Conservation (phyloP, 2,329 filamentous ascomycete species). For the Arthroderma sp. region DNA sequence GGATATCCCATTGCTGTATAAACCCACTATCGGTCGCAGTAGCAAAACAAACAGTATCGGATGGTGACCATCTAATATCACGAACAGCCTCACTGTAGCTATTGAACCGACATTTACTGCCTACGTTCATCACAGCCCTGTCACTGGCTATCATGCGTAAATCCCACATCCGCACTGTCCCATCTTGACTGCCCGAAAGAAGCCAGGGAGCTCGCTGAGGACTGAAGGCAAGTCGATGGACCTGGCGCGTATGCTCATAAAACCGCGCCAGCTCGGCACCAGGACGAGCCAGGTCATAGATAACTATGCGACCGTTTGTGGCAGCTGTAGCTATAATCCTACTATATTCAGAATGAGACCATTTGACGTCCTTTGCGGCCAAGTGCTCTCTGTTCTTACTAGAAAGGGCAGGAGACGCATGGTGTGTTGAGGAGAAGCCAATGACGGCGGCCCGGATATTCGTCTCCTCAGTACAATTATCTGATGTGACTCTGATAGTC, state of each 20-base stretch:
- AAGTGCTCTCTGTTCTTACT: constrained; percentile 45
- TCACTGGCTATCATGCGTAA: constrained; percentile 40
- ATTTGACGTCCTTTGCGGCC: constrained; percentile 53
- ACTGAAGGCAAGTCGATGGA: constrained; percentile 53
- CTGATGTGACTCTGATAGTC: constrained; percentile 46
- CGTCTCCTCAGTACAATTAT: constrained; percentile 47
- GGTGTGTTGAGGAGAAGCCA: constrained; percentile 41
- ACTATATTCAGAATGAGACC: constrained; percentile 50
- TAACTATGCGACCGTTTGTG: constrained; percentile 50
- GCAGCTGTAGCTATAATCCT: constrained; percentile 51
- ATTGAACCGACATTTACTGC: constrained; percentile 42
- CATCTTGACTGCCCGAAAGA: constrained; percentile 52
- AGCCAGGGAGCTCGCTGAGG: constrained; percentile 47
- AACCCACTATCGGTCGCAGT: constrained; percentile 51
- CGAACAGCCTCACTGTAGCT: constrained; percentile 49
- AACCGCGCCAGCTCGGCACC: constrained; percentile 49
- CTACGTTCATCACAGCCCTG: constrained; percentile 38
- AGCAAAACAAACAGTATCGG: constrained; percentile 48
- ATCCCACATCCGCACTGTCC: constrained; percentile 52
- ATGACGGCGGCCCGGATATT: constrained; percentile 50
- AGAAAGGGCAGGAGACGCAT: constrained; percentile 29
- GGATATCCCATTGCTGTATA: constrained; percentile 52
- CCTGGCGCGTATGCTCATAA: constrained; percentile 52
- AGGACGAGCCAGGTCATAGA: constrained; percentile 50
- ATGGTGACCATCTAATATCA: constrained; percentile 53